Evolutionary conservation across 768 basidiomycete species (phyloP).

Genomic region (Thelephora ganbajun): DNA sequence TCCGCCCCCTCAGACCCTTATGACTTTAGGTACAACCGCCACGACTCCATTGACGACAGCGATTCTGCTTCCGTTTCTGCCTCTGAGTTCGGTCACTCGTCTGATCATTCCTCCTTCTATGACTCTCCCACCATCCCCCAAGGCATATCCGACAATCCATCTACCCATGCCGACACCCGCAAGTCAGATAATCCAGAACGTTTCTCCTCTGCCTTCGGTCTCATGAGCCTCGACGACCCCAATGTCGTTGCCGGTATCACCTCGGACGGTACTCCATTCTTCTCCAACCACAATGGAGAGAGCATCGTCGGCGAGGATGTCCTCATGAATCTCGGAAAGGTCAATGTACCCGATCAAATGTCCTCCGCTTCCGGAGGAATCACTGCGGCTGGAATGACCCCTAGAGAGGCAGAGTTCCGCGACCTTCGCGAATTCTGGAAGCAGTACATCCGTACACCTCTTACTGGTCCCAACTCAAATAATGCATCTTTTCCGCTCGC

Average conservation of each 20-base stretch:
- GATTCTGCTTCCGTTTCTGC: conserved; percentile 9
- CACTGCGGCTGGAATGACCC: conserved; percentile 22
- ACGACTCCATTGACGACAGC: conserved; percentile 9
- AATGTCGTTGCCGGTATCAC: conserved; percentile 50
- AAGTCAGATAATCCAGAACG: conserved; percentile 11
- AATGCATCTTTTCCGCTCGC: conserved; percentile 6
- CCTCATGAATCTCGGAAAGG: conserved; percentile 8
- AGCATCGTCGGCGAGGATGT: conserved; percentile 6
- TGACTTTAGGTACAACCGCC: conserved; percentile 1
- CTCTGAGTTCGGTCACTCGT: conserved; percentile 9
- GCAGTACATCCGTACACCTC: conserved; percentile 57
- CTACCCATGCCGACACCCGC: conserved; percentile 4
- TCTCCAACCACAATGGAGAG: conserved; percentile 18
- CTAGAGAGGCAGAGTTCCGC: conserved; percentile 12
- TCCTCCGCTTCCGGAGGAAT: background rate
- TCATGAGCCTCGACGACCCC: conserved; percentile 66
- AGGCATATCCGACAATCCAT: conserved; percentile 1
- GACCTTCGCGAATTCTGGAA: conserved; percentile 66
- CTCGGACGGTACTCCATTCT: conserved; percentile 49
- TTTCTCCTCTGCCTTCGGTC: conserved; percentile 43
- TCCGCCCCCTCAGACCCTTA: conserved; percentile 1
- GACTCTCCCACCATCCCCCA: background rate
- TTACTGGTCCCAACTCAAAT: conserved; percentile 21
- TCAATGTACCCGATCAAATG: background rate
- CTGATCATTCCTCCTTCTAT: background rate